Evolutionary conservation across 768 basidiomycete genomes (phyloP).

Genomic region (Hygrocybe punicea): DNA sequence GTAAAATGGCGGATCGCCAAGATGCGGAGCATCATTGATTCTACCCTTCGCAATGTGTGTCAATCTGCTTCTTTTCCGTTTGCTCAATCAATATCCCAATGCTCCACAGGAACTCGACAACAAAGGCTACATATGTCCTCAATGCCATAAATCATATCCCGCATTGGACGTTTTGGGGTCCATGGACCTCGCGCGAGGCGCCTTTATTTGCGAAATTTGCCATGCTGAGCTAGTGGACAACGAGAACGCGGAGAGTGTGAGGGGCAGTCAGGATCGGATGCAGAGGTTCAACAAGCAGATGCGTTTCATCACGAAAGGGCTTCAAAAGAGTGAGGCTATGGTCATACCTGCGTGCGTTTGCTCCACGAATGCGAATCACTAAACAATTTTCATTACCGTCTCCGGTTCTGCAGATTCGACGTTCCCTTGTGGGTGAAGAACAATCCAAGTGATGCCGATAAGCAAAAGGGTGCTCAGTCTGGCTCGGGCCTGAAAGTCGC

Average conservation of each 20-base stretch:
- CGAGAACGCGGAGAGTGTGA: constrained; percentile 81
- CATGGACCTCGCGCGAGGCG: constrained; percentile 63
- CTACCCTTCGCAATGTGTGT: constrained; percentile 80
- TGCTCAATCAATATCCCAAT: not conserved
- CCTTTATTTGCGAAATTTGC: constrained; percentile 86
- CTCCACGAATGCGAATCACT: constrained; percentile 5
- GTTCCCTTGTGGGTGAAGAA: constrained; percentile 78
- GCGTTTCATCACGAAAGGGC: constrained; percentile 77
- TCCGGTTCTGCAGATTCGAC: constrained; percentile 57
- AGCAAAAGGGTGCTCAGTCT: constrained; percentile 50
- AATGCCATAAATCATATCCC: constrained; percentile 79
- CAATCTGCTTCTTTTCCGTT: not conserved
- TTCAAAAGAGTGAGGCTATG: constrained; percentile 88
- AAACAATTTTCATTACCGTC: not conserved
- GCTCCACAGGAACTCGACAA: constrained; percentile 97
- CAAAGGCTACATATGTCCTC: constrained; percentile 95
- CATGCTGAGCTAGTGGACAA: constrained; percentile 84
- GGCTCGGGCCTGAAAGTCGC: constrained; percentile 68
- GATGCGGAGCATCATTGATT: constrained; percentile 88
- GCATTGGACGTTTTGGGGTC: constrained; percentile 83
- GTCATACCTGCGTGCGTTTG: constrained; percentile 70
- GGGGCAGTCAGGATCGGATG: constrained; percentile 91
- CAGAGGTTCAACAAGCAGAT: constrained; percentile 91
- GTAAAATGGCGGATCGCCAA: constrained; percentile 96
- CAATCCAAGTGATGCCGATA: constrained; percentile 62